Conservation (phyloP, 345 rosid species). For the Eucalyptus erythrocorys region DNA sequence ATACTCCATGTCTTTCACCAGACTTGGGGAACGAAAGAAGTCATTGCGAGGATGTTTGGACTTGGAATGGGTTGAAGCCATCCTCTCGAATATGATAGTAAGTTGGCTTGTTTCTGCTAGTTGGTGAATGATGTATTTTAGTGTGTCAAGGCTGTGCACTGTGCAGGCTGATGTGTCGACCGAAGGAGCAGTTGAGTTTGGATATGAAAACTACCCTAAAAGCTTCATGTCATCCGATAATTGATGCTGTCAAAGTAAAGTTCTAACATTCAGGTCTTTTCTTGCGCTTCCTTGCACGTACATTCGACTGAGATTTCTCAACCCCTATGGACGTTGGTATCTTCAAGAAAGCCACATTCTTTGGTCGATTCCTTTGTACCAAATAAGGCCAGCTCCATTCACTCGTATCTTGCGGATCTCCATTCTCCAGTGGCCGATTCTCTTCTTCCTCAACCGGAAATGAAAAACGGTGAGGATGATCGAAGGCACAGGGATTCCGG, state of each 20-base stretch:
- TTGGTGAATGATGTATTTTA: not conserved
- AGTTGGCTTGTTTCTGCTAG: not conserved
- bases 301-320: not conserved
- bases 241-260: not conserved
- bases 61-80: not conserved
- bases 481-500: not conserved
- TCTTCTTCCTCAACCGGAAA: not conserved
- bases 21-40: too few species aligned
- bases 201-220: not conserved
- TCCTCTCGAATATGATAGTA: not conserved
- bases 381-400: not conserved
- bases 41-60: not conserved
- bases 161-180: not conserved
- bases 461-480: not conserved
- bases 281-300: not conserved
- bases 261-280: not conserved
- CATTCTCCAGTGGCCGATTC: not conserved
- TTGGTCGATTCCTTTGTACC: not conserved
- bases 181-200: not conserved
- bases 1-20: not conserved
- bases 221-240: not conserved
- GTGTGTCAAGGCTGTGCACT: not conserved
- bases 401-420: not conserved
- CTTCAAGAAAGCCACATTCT: not conserved
- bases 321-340: not conserved